Evolutionary conservation across 306 rosid species (phyloP).

Genomic region (Rubus idaeus): DNA sequence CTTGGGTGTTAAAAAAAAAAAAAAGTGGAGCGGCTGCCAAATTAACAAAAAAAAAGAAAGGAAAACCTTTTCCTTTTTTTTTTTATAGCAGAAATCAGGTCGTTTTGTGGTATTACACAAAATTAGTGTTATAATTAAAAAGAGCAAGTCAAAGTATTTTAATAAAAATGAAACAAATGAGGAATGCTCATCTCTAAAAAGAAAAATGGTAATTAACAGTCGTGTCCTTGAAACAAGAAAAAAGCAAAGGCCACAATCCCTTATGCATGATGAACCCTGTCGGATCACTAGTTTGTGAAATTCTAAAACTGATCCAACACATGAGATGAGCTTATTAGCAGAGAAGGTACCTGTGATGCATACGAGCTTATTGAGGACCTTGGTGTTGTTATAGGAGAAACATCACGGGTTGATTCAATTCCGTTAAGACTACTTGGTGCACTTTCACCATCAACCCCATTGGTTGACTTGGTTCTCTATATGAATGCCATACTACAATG

Average conservation of each 20-base stretch:
- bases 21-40: not conserved
- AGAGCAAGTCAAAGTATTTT: not conserved
- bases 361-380: conserved; percentile 38
- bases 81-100: too few relatives aligned
- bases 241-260: not conserved
- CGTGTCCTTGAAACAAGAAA: not conserved
- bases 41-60: not conserved
- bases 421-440: conserved; percentile 56
- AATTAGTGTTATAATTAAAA: not conserved
- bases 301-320: not conserved
- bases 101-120: not conserved
- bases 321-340: not conserved
- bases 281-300: not conserved
- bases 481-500: conserved; percentile 29
- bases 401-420: conserved; percentile 54
- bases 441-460: conserved; percentile 60
- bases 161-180: not conserved
- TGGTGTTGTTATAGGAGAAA: conserved; percentile 57
- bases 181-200: not conserved
- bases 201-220: not conserved
- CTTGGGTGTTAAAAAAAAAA: not conserved
- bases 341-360: conserved; percentile 51
- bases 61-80: not conserved
- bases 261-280: not conserved
- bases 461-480: conserved; percentile 70